These are phyloP conservation scores for Boletus reticulatus DNA, from an alignment of 768 basidiomycete species.

Conservation along the genomic window DNA sequence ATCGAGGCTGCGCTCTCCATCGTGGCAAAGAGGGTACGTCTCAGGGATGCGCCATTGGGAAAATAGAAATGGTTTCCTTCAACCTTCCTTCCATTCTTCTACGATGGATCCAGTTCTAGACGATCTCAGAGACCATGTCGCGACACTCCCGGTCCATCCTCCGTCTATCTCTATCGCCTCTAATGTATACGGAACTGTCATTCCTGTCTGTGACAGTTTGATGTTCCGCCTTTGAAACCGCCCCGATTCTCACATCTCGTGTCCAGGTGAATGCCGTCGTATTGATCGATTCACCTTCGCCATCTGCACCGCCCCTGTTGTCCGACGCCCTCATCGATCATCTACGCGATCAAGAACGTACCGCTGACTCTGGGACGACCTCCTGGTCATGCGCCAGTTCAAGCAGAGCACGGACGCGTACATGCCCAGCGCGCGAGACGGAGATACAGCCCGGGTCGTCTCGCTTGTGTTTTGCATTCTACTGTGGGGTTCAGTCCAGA, in stretches of 20 bases:
- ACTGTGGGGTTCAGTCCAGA: slow-evolving; percentile 41
- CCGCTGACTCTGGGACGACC: slow-evolving; percentile 24
- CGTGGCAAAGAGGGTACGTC: slow-evolving; percentile 54
- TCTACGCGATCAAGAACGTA: slow-evolving; percentile 33
- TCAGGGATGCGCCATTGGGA: slow-evolving; percentile 39
- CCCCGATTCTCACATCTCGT: slow-evolving; percentile 42
- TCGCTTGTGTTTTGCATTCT: slow-evolving; percentile 55
- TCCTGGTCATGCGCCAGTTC: slow-evolving; percentile 49
- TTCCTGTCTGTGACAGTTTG: slow-evolving; percentile 48
- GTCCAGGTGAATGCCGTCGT: slow-evolving; percentile 53
- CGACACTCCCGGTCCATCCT: slow-evolving; percentile 36
- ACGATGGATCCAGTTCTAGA: slow-evolving; percentile 58
- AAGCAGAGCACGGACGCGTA: slow-evolving; percentile 45
- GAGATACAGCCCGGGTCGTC: slow-evolving; percentile 14
- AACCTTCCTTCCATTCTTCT: slow-evolving; percentile 50
- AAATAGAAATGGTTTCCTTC: slow-evolving; percentile 64
- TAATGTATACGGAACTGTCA: slow-evolving; percentile 52
- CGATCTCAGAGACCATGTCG: slow-evolving; percentile 44
- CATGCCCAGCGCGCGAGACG: slow-evolving; percentile 30
- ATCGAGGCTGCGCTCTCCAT: slow-evolving; percentile 56
- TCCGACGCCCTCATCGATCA: slow-evolving; percentile 51
- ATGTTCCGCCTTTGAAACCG: slow-evolving; percentile 63
- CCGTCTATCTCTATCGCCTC: slow-evolving; percentile 64
- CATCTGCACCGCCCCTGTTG: slow-evolving; percentile 50
- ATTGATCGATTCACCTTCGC: slow-evolving; percentile 66